Percentiles rank a stretch among this genome's conserved stretches.
Conservation (phyloP, 495 filamentous ascomycete species). For the Lichenothelia convexa region DNA sequence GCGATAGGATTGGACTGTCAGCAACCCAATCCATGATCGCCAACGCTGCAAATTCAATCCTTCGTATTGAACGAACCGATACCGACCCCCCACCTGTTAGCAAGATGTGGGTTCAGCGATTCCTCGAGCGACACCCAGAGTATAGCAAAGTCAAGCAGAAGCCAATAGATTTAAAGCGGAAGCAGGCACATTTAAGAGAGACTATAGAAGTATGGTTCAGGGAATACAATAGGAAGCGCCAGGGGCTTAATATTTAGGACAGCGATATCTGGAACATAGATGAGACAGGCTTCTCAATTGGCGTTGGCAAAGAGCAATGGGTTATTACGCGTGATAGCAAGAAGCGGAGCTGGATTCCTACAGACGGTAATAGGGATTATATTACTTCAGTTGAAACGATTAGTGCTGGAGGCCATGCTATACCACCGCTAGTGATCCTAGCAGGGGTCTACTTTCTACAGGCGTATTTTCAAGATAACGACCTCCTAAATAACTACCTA, state of each 20-base stretch:
- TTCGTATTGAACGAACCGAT: background rate
- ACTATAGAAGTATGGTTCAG: conserved; percentile 9
- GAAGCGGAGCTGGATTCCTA: conserved; percentile 2
- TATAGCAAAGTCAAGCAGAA: conserved; percentile 9
- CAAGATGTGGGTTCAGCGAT: background rate
- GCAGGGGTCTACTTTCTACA: background rate
- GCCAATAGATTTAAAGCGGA: conserved; percentile 2
- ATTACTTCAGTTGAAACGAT: conserved; percentile 3
- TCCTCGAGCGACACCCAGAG: conserved; percentile 10
- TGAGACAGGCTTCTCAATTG: conserved; percentile 14
- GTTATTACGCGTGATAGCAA: conserved; percentile 8
- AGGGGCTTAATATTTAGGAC: conserved; percentile 2
- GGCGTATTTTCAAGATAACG: background rate
- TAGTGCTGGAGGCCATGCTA: background rate
- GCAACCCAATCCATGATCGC: background rate
- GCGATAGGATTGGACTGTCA: background rate
- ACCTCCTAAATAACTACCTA: background rate
- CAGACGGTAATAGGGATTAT: background rate
- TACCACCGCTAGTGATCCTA: conserved; percentile 4
- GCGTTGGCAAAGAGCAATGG: conserved; percentile 11
- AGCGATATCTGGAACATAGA: conserved; percentile 14
- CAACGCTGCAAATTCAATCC: background rate
- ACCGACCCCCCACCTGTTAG: background rate
- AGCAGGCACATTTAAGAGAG: conserved; percentile 3
- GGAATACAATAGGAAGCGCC: background rate